phyloP scores from a whole-genome alignment of 2,329 filamentous ascomycete species.

The Arthrinium phaeospermum region DNA sequence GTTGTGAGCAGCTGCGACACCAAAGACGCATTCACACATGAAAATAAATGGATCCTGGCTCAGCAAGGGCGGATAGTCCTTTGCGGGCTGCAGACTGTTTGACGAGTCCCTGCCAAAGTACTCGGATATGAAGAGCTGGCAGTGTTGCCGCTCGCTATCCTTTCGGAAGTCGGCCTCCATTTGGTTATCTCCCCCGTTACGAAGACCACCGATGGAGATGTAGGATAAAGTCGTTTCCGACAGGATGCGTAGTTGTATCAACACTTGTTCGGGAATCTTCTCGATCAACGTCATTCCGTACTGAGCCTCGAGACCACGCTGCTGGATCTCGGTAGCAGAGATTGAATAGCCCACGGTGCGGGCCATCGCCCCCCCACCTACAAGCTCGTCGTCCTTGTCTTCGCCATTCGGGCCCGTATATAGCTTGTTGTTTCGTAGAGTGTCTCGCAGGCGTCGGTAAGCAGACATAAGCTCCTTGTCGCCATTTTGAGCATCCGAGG shows the following conservation, averaged over 20 bases:
- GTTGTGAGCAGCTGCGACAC: constrained; percentile 68
- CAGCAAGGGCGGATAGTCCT: constrained; percentile 64
- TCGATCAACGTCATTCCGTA: constrained; percentile 78
- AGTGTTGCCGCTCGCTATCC: constrained; percentile 75
- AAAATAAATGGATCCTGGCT: constrained; percentile 78
- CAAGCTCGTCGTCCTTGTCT: constrained; percentile 51
- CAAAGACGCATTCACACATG: constrained; percentile 78
- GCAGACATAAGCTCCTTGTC: constrained; percentile 61
- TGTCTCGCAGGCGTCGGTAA: constrained; percentile 66
- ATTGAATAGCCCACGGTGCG: constrained; percentile 82
- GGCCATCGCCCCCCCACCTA: constrained; percentile 64
- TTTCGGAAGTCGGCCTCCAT: constrained; percentile 70
- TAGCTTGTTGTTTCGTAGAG: constrained; percentile 61
- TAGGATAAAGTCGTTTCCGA: constrained; percentile 90
- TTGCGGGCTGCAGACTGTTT: constrained; percentile 47
- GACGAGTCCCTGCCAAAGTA: constrained; percentile 52
- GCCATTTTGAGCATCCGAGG: constrained; percentile 46
- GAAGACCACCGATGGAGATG: constrained; percentile 75
- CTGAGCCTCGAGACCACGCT: constrained; percentile 80
- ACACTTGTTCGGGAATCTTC: constrained; percentile 79
- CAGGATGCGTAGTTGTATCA: constrained; percentile 87
- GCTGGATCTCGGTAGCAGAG: constrained; percentile 86
- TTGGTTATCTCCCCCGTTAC: constrained; percentile 62
- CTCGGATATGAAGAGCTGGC: constrained; percentile 73
- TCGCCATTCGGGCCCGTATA: constrained; percentile 32